Evolutionary conservation across 2,329 filamentous ascomycete genomes (phyloP), one percentile per base, ranked within the genome.

Genomic region (Atkinsonella texensis): DNA sequence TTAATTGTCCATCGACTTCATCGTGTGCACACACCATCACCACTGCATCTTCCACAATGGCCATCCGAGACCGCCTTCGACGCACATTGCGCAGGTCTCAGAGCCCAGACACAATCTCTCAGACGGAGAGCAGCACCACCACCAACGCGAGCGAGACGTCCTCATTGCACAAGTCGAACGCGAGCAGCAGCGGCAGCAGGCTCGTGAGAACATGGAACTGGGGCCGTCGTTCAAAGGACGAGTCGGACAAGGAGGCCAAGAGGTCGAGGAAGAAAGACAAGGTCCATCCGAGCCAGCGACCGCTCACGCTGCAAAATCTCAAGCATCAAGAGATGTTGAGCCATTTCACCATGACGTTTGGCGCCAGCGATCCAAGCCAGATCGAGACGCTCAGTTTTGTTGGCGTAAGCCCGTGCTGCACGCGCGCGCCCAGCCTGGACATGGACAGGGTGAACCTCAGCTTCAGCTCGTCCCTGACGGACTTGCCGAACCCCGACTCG

Each of bases 331-430:
- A 74, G 62, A 65, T 72, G 61, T 65, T 76, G 39, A 65, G 65
- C 53, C 62, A 68, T 52, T 76, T 73, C 63, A 70, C 65, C 52
- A 69, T 73, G 60, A 70, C 66, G 11, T 76, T 76, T 56, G 74
- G 74, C 40, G 62, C 68, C 33, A 63, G 60, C 57, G 64, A 57
- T 56, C 62, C 44, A 48, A 60, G 39, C 35, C 67, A 68, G 55
- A 56, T 69, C 18, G 62, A 67, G 51, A 58, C 57, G 5, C 55
- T 62, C 28, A 66, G 62, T 56, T 67, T 66, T 52, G 53, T 60
- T 15, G 68, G 66, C 49, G 61, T 75, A 58, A 74, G 72, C 59
- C 73, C 72, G 18, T 69, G 72, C 58, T 71, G 66, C 56, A 73
- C 72, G 32, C 64, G 70, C 18, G 56, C 61, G 17, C 61, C 62